Conservation (phyloP, 73 alveolate genomes). For the Tetrahymena borealis region DNA sequence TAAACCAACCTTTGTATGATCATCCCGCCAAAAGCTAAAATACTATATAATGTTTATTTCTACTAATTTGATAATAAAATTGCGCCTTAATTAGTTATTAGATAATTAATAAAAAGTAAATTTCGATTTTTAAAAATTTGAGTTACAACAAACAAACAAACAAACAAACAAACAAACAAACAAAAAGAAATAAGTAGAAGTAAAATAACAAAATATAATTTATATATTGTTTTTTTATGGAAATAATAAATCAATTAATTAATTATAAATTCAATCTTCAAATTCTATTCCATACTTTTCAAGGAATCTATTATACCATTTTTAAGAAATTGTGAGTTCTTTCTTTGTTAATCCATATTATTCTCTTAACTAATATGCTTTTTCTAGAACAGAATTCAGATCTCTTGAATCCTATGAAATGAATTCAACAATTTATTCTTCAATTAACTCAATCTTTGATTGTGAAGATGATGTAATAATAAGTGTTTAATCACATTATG, state of each 20-base stretch:
- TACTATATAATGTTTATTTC: background rate
- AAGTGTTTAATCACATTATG: background rate
- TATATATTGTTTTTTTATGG: no score
- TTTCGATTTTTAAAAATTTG: background rate
- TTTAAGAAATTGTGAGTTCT: background rate
- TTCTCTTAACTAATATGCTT: background rate
- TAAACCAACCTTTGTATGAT: background rate
- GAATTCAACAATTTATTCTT: background rate
- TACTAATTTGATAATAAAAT: background rate
- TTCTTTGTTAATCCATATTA: background rate
- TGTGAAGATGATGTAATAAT: background rate
- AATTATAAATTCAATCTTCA: background rate
- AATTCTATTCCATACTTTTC: background rate
- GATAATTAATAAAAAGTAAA: background rate
- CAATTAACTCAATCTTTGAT: background rate
- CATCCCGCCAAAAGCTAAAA: background rate
- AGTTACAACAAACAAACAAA: background rate
- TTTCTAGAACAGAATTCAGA: background rate
- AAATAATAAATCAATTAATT: no score
- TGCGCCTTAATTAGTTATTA: background rate
- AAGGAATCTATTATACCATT: background rate
- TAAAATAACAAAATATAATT: background rate
- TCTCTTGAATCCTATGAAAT: background rate
- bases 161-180: background rate
- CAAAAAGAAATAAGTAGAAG: background rate